A percentile compares a stretch with the other conserved stretches of the same genome.
These are phyloP conservation scores for Extremus antarcticus DNA, from an alignment of 495 filamentous ascomycete species.

Conservation along the genomic window DNA sequence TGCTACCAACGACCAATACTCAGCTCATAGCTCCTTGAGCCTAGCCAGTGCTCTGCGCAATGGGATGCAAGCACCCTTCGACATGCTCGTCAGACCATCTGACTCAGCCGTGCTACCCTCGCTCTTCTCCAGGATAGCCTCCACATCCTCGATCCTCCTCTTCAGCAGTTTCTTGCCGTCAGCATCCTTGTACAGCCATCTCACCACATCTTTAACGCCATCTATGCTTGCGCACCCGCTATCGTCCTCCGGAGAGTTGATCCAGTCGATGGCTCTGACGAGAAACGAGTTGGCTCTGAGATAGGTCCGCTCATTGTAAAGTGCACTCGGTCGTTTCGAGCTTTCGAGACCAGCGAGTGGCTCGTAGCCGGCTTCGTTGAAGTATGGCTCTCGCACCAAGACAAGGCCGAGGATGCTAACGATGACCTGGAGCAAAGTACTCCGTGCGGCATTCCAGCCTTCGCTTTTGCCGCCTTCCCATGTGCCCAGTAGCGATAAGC, in stretches of 20 bases:
- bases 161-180: conserved; percentile 7
- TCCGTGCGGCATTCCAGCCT: conserved; percentile 40
- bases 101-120: conserved; percentile 12
- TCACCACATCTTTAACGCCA: conserved; percentile 15
- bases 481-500: conserved; percentile 49
- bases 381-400: conserved; percentile 49
- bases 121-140: conserved; percentile 20
- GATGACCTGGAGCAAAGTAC: conserved; percentile 47
- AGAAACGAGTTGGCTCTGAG: conserved; percentile 12
- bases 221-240: conserved; percentile 1
- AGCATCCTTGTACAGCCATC: conserved; percentile 6
- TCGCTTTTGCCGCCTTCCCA: conserved; percentile 46
- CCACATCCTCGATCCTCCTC: conserved; percentile 20
- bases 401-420: conserved; percentile 52
- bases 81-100: conserved; percentile 11
- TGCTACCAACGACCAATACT: background rate
- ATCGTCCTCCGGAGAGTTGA: background rate
- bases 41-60: conserved; percentile 13
- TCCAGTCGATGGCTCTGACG: conserved; percentile 1
- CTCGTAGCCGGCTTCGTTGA: conserved; percentile 30
- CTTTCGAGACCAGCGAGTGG: conserved; percentile 7
- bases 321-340: conserved; percentile 6
- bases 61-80: conserved; percentile 19
- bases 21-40: conserved; percentile 2
- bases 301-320: conserved; percentile 15